phyloP scores from a whole-genome alignment of 192 early-diverging fungal genomes.

The Linderina pennispora region DNA sequence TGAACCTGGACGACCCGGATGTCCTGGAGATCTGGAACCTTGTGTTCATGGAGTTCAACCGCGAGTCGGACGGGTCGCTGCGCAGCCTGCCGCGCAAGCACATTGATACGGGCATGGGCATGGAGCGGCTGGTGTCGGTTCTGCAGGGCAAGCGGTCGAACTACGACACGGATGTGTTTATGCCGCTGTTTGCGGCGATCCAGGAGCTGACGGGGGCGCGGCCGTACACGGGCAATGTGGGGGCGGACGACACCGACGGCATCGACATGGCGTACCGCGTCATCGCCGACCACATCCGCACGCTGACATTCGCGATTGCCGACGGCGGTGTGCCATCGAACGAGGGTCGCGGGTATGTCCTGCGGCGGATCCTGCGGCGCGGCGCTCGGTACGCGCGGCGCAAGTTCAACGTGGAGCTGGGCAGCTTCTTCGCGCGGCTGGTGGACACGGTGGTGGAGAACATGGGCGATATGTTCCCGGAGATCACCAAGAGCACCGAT shows the following conservation, averaged over 20 bases:
- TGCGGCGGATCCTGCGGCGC: conserved; percentile 91
- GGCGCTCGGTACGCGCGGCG: conserved; percentile 92
- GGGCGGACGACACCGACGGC: conserved; percentile 87
- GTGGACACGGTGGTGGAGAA: conserved; percentile 86
- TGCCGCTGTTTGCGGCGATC: conserved; percentile 74
- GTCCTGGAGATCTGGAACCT: conserved; percentile 99
- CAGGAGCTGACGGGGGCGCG: conserved; percentile 82
- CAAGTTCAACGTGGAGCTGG: conserved; percentile 85
- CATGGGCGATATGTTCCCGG: conserved; percentile 92
- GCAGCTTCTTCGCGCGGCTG: conserved; percentile 87
- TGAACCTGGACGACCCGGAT: conserved; percentile 96
- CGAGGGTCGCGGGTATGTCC: conserved; percentile 97
- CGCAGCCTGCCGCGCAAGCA: conserved; percentile 91
- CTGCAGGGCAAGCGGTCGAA: conserved; percentile 93
- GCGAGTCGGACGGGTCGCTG: conserved; percentile 81
- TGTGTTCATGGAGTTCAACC: conserved; percentile 99
- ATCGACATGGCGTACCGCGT: conserved; percentile 98
- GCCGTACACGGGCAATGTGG: conserved; percentile 79
- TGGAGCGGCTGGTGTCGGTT: conserved; percentile 91
- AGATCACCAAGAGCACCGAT: conserved; percentile 67
- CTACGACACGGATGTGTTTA: conserved; percentile 96
- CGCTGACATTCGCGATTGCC: conserved; percentile 91
- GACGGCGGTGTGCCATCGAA: conserved; percentile 96
- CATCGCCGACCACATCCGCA: conserved; percentile 95
- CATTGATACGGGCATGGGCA: conserved; percentile 97